Evolutionary conservation across 2,329 filamentous ascomycete genomes (phyloP).

Genomic region (Aspergillus oerlinghausenensis): DNA sequence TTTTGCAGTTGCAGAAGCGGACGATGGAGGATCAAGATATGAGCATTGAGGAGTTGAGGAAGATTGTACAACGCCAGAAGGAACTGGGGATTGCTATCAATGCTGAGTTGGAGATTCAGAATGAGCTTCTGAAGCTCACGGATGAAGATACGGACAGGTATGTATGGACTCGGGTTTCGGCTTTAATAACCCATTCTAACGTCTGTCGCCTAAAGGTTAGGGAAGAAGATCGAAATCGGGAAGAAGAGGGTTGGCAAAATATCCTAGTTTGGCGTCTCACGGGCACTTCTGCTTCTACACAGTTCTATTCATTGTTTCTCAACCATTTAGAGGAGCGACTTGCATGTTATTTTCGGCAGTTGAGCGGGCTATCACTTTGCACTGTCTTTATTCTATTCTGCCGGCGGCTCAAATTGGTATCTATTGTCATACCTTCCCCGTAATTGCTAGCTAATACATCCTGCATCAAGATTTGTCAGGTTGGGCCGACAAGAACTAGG

Average conservation of each 20-base stretch:
- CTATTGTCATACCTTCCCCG: neutral
- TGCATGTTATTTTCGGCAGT: neutral
- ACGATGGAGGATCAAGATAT: constrained; percentile 59
- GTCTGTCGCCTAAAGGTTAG: constrained; percentile 27
- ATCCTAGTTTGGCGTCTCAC: constrained; percentile 25
- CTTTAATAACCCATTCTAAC: constrained; percentile 7
- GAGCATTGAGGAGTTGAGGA: constrained; percentile 55
- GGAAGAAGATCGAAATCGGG: constrained; percentile 44
- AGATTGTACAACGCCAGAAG: constrained; percentile 55
- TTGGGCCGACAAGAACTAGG: constrained; percentile 4
- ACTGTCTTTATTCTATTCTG: neutral
- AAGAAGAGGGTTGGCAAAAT: constrained; percentile 46
- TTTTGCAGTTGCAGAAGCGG: constrained; percentile 59
- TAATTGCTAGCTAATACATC: neutral
- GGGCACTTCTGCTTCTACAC: neutral
- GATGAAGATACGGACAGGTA: constrained; percentile 55
- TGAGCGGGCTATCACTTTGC: neutral
- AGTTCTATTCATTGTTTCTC: neutral
- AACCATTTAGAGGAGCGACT: neutral
- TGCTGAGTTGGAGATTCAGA: constrained; percentile 58
- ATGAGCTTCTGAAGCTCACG: constrained; percentile 54
- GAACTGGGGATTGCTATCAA: constrained; percentile 61
- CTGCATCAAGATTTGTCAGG: neutral
- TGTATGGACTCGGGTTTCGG: constrained; percentile 8
- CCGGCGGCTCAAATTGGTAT: neutral